Evolutionary conservation across 805 yeast genomes (phyloP), one percentile per base, ranked within the genome.

Genomic region (Grigorovia jiainica): DNA sequence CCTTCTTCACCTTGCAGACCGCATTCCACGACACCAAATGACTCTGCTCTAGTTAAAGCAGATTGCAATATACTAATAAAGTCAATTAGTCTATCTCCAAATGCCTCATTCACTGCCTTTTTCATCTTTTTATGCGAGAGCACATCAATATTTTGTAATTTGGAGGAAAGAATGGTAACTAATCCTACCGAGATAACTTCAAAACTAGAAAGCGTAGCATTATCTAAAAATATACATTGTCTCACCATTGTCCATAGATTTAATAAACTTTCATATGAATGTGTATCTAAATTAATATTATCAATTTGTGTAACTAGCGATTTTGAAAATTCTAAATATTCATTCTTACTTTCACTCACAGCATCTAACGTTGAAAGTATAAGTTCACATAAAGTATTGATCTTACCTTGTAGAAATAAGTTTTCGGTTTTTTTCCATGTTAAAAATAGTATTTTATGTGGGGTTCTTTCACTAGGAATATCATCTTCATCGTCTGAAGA

Each of bases 181-280:
- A 84, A 57, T 0, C 87, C 87, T 2, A 87, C 82, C 2, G 82
- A 71, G 5, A 79, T 68, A 27, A 87, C 64, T 55, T 87, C 95
- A 62, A 78, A 85, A 44, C 89, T 79, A 0, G 95, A 84, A 5
- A 82, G 64, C 5, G 50, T 47, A 32, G 47, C 53, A 7, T 45
- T 42, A 1, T 55, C 54, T 16, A 47, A 49, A 13, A 67, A 64
- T 20, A 73, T 50, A 1, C 66, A 55, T 5, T 46, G 41, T 10
- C 59, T 60, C 4, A 78, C 57, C 34, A 56, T 53, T 3, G 53
- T 35, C 78, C 79, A 70, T 7, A 67, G 13, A 2, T 40, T 40
- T 2, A 42, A 23, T 67, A 68, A 60, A 3, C 55, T 52, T 1
- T 64, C 58, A n/a, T 44, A 49, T 1, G 64, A 37, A 18, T 50